Base-by-base conservation (phyloP, 352 stramenopile species). In the Elongisporangium prolatum region DNA sequence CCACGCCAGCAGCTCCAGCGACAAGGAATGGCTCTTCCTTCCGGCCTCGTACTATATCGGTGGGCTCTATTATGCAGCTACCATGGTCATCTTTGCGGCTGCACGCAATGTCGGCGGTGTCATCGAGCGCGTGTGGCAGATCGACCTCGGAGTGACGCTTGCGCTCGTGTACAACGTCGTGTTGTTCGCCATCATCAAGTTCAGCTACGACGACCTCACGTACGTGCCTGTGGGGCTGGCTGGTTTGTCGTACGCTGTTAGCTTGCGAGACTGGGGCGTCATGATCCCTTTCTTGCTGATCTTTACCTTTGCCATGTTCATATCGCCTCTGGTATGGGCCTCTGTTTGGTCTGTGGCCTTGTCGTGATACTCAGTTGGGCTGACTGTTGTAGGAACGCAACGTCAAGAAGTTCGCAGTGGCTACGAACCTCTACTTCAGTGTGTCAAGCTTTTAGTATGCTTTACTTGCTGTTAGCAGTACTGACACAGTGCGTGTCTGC, bases 361-460 rank as follows among this genome's bases (percentile, higher is more conserved):
- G 25, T 18, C 40, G 3, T 52, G 51, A 37, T 48, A 20, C 22
- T 65, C 8, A 44, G 2, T 13, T 1, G 14, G 54, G 21, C 60
- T 37, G 14, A 4, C 21, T 48, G 17, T 44, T 62, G 14, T 22
- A 82, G 70, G 67, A 86, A 73, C 65, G 47, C 16, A 93, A 89
- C 37, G 76, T 86, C 7, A 88, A 93, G 60, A 91, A 88, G 54
- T 93, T 89, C 48, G 78, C 81, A 13, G 71, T 91, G 13, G 80
- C 77, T 57, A 88, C 79, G 9, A 93, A 89, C 56, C 58, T 89
- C 34, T 93, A 86, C 64, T 91, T 91, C 71, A 82, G 80, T 89
- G 69, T n/a, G 74, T 63, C 20, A 7, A 38, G 24, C 6, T 21
- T 38, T 8, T n/a, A n/a, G n/a, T n/a, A n/a, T n/a, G 13, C 14